phyloP scores from a whole-genome alignment of 768 basidiomycete genomes.

The Lactarius hengduanensis region DNA sequence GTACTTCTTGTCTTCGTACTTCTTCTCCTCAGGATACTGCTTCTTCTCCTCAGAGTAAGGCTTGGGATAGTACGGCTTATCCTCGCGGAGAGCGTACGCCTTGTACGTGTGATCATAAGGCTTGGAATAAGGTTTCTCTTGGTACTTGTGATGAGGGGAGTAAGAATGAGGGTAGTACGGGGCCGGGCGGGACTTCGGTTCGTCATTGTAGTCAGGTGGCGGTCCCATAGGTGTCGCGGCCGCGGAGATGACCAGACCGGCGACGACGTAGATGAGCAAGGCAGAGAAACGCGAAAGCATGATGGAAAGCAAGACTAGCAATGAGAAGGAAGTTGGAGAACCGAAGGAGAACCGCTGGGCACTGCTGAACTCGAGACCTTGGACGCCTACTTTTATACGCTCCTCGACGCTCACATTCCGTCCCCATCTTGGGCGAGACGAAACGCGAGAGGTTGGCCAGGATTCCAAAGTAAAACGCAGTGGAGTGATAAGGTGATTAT shows the following conservation, averaged over 20 bases:
- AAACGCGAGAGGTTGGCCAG: neutral
- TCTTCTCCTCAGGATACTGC: slow-evolving; percentile 1
- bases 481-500: neutral
- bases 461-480: neutral
- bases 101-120: neutral
- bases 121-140: neutral
- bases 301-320: slow-evolving; percentile 19
- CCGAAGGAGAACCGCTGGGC: slow-evolving; percentile 23
- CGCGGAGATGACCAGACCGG: slow-evolving; percentile 19
- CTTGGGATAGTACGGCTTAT: neutral
- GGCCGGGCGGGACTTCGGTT: slow-evolving; percentile 9
- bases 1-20: neutral
- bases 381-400: slow-evolving; percentile 12
- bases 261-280: slow-evolving; percentile 19
- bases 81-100: neutral
- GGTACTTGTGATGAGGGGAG: neutral
- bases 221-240: slow-evolving; percentile 16
- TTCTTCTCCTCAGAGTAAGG: neutral
- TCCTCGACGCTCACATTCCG: slow-evolving; percentile 7
- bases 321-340: slow-evolving; percentile 8
- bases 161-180: slow-evolving; percentile 1
- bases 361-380: slow-evolving; percentile 13
- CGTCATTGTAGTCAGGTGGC: slow-evolving; percentile 7
- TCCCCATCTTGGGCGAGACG: neutral
- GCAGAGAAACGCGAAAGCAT: slow-evolving; percentile 25